Evolutionary conservation across 1,284 basidiomycete species (phyloP), one percentile per base, ranked within the genome.

Genomic region (Cutaneotrichosporon arboriforme): DNA sequence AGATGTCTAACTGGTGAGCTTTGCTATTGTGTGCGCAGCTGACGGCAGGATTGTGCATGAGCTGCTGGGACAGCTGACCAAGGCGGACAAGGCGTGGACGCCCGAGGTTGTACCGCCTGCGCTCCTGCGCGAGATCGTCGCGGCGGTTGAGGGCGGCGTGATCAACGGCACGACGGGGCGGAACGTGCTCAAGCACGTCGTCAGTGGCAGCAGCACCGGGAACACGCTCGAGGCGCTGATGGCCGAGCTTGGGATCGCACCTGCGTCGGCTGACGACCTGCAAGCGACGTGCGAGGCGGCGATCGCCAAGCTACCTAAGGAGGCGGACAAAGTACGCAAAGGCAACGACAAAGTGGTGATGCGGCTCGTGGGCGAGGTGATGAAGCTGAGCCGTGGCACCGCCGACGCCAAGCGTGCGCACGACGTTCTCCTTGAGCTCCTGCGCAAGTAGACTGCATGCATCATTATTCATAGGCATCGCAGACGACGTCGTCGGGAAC

Each of bases 301-400:
- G 0, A 83, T 96, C 17, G 69, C 73, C 7, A 81, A 79, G 8
- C 76, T 90, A 44, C 88, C 90, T 0, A 76, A 80, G 42, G 89
- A 93, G 66, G 84, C 82, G 0, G 80, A 80, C 7, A 84, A 83
- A 18, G 81, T 89, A 18, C 80, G 81, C 15, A 77, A 79, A 36
- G 92, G 94, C 0, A 87, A 89, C 55, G 73, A 77, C 26, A 90
- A 88, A 58, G 91, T 93, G 1, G 68, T 97, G 38, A 90, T 90
- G 77, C 85, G 87, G 57, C 80, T 98, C 33, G 81, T 97, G 8
- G 94, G 94, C 0, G 81, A 83, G 68, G 88, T 94, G 20, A 97
- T 97, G 90, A 88, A 85, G 73, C 72, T 81, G 49, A 88, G 85
- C 55, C 79, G 82, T 54, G 93, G 93, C 4, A 79, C 83, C 33